Conservation (phyloP, 78 protist species). For the Planoprotostelium fungivorum region DNA sequence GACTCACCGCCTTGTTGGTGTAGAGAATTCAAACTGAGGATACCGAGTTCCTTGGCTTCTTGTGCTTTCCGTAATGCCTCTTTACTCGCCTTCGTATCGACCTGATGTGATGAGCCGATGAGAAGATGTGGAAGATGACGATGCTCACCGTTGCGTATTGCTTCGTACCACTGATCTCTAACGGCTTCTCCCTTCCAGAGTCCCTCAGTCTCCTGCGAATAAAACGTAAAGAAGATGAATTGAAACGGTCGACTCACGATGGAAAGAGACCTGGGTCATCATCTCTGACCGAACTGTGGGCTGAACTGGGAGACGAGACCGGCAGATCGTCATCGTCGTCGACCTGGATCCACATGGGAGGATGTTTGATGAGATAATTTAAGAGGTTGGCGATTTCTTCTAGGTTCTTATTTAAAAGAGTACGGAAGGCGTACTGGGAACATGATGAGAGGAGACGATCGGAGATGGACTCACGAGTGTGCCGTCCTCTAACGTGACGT, state of each 20-base stretch:
- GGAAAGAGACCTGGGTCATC: too few species aligned
- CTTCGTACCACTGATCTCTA: neutral
- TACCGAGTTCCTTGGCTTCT: neutral
- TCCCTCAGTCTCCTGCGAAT: neutral
- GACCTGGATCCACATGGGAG: neutral
- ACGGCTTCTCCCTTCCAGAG: neutral
- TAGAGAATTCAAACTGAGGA: neutral
- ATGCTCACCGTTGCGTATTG: neutral
- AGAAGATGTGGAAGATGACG: too few species aligned
- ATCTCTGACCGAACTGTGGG: too few species aligned
- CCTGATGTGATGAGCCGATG: too few species aligned
- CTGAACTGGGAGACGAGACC: too few species aligned
- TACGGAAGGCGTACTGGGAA: neutral
- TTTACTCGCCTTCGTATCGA: neutral
- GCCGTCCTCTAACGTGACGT: neutral
- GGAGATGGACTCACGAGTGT: neutral
- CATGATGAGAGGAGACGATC: neutral
- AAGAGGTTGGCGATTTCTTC: neutral
- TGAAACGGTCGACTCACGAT: too few species aligned
- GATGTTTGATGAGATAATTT: neutral
- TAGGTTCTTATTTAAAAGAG: neutral
- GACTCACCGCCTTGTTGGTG: neutral
- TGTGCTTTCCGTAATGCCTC: neutral
- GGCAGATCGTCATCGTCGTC: neutral
- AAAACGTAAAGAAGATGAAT: too few species aligned